Evolutionary conservation across 768 basidiomycete genomes (phyloP).

Genomic region (Pleurotus djamor): DNA sequence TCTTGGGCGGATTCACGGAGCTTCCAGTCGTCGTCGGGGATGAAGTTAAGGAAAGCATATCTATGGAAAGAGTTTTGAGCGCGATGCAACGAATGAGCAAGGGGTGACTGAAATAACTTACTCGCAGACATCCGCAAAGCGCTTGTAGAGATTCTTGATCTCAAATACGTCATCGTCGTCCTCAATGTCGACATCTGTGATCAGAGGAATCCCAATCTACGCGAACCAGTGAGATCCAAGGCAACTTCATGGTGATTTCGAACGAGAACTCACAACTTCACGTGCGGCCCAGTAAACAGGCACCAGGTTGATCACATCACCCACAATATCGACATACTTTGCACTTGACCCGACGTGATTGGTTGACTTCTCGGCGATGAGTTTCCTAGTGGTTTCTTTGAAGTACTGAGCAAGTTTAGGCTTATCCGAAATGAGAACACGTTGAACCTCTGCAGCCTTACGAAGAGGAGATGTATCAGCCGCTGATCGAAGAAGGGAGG

Average conservation of each 20-base stretch:
- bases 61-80: constrained; percentile 17
- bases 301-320: constrained; percentile 63
- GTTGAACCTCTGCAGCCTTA: constrained; percentile 8
- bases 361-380: constrained; percentile 35
- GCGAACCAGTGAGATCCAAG: constrained; percentile 6
- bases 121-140: constrained; percentile 48
- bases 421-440: constrained; percentile 18
- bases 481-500: not conserved
- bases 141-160: constrained; percentile 36
- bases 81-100: not conserved
- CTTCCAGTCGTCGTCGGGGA: constrained; percentile 44
- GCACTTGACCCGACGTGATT: constrained; percentile 19
- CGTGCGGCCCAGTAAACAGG: constrained; percentile 62
- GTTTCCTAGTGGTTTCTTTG: constrained; percentile 22
- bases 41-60: constrained; percentile 43
- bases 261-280: constrained; percentile 43
- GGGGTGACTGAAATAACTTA: constrained; percentile 24
- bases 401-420: constrained; percentile 26
- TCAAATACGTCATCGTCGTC: constrained; percentile 26
- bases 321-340: constrained; percentile 55
- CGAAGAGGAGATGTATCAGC: constrained; percentile 1
- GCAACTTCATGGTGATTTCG: not conserved
- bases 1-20: constrained; percentile 36
- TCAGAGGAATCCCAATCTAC: constrained; percentile 45
- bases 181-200: constrained; percentile 19